Evolutionary conservation across 352 stramenopile genomes (phyloP).

Genomic region (Phytophthora cryptogea): DNA sequence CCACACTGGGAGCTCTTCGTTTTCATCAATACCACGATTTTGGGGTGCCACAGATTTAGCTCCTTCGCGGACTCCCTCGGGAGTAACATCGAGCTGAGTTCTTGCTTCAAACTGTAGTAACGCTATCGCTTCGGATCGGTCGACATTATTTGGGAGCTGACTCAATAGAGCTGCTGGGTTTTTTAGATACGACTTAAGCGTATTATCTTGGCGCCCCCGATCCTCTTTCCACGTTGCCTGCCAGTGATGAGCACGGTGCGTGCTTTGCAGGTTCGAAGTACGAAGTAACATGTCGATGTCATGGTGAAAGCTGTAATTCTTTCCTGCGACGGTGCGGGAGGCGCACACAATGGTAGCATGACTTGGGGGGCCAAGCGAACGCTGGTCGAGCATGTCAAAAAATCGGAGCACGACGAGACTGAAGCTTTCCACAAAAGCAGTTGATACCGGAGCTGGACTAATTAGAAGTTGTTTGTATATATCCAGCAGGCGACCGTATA

Average conservation of each 20-base stretch:
- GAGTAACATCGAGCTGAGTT: neutral
- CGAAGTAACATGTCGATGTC: slow-evolving; percentile 21
- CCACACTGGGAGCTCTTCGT: slow-evolving; percentile 10
- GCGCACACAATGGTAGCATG: slow-evolving; percentile 11
- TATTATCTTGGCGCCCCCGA: neutral
- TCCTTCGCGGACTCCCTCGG: neutral
- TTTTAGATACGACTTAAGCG: slow-evolving; percentile 10
- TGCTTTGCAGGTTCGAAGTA: slow-evolving; percentile 4
- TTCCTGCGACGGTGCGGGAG: slow-evolving; percentile 14
- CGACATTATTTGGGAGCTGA: slow-evolving; percentile 9
- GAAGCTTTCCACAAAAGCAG: slow-evolving; percentile 12
- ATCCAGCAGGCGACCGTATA: slow-evolving; percentile 16
- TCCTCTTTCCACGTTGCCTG: slow-evolving; percentile 12
- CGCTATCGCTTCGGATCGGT: slow-evolving; percentile 15
- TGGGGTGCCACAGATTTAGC: neutral
- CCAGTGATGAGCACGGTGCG: slow-evolving; percentile 11
- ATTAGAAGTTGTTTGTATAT: slow-evolving; percentile 15
- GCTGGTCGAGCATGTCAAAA: slow-evolving; percentile 17
- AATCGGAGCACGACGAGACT: slow-evolving; percentile 18
- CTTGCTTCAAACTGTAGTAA: slow-evolving; percentile 15
- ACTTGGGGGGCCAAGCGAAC: neutral
- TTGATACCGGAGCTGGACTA: neutral
- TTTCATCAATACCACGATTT: neutral
- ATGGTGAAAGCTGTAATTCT: slow-evolving; percentile 27
- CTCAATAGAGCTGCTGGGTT: slow-evolving; percentile 6